phyloP scores from a whole-genome alignment of 495 filamentous ascomycete genomes.

The Podospora pseudocomata region DNA sequence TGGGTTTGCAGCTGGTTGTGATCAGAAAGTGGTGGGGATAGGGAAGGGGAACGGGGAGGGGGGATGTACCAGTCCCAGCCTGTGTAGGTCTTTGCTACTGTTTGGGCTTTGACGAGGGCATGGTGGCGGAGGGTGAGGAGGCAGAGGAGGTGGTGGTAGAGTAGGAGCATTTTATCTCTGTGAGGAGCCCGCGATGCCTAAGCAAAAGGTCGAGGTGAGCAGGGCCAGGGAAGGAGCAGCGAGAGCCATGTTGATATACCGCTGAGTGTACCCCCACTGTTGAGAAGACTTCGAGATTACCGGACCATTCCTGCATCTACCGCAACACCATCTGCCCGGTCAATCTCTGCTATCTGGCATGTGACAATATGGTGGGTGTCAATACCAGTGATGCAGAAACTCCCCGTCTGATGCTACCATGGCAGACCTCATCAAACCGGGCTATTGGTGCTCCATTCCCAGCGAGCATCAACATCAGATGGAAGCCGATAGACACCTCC shows the following conservation, averaged over 20 bases:
- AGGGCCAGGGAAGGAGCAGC: too few relatives aligned
- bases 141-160: conserved; percentile 1
- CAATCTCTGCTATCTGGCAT: not conserved
- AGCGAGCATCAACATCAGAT: not conserved
- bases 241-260: too few relatives aligned
- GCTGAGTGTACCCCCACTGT: not conserved
- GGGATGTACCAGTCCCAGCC: conserved; percentile 24
- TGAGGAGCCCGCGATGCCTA: too few relatives aligned
- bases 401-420: not conserved
- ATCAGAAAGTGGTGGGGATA: not conserved
- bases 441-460: not conserved
- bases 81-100: conserved; percentile 21
- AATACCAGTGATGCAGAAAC: not conserved
- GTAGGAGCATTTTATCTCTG: not conserved
- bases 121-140: not conserved
- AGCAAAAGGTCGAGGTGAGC: too few relatives aligned
- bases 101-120: conserved; percentile 6
- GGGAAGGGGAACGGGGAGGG: not conserved
- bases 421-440: not conserved
- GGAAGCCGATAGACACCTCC: not conserved
- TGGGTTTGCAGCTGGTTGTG: conserved; percentile 18
- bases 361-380: not conserved
- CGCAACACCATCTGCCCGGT: not conserved
- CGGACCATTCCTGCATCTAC: not conserved
- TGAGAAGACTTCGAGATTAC: not conserved